phyloP scores from a whole-genome alignment of 148 eudicot species.

The Dianthus caryophyllus region DNA sequence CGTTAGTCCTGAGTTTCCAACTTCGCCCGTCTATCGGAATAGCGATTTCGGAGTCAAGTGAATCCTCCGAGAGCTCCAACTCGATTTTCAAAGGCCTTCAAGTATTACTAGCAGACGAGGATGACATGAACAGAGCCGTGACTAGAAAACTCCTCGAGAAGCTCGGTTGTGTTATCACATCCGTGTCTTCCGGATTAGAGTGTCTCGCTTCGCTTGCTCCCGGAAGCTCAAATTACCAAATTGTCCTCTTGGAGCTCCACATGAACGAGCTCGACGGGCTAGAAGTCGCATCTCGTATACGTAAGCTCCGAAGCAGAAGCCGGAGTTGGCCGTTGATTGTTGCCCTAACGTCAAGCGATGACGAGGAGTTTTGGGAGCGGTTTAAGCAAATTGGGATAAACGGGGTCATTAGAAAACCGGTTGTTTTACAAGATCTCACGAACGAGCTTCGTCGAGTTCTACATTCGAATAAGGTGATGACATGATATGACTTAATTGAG shows the following conservation, averaged over 20 bases:
- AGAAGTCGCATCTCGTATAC: slow-evolving; percentile 53
- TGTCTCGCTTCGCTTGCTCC: slow-evolving; percentile 54
- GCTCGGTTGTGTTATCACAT: slow-evolving; percentile 55
- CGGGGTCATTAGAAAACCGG: slow-evolving; percentile 67
- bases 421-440: slow-evolving; percentile 49
- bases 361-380: slow-evolving; percentile 38
- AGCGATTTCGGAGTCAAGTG: slow-evolving; percentile 41
- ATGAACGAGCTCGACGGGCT: slow-evolving; percentile 65
- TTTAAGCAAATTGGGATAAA: slow-evolving; percentile 52
- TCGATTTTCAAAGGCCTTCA: slow-evolving; percentile 55
- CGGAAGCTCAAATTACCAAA: slow-evolving; percentile 34
- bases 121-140: slow-evolving; percentile 63
- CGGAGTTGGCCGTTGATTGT: slow-evolving; percentile 69
- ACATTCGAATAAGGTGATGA: slow-evolving; percentile 23
- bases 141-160: slow-evolving; percentile 61
- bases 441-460: slow-evolving; percentile 63
- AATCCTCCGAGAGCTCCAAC: slow-evolving; percentile 34
- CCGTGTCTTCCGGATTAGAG: slow-evolving; percentile 61
- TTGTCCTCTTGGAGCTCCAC: slow-evolving; percentile 65
- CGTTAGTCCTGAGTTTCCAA: slow-evolving; percentile 57
- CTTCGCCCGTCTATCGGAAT: slow-evolving; percentile 43
- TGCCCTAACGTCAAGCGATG: slow-evolving; percentile 45
- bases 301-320: slow-evolving; percentile 58
- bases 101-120: slow-evolving; percentile 65
- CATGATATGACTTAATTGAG: slow-evolving; percentile 1